Evolutionary conservation across 371 early-diverging fungal species (phyloP).

Genomic region (Sporodiniella umbellata): DNA sequence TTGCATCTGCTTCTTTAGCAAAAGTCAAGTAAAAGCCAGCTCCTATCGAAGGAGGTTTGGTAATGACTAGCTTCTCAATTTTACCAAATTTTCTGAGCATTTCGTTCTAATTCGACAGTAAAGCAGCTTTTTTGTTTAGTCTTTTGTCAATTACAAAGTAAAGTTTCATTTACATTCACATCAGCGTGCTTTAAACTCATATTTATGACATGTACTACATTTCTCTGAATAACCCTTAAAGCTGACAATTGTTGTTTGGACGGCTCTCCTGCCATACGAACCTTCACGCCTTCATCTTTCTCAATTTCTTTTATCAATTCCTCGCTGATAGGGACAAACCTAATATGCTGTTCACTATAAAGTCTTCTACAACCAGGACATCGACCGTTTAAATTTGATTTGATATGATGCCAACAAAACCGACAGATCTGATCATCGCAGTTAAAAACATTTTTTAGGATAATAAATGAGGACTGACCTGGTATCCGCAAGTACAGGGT

Average conservation of each 20-base stretch:
- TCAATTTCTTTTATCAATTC: slow-evolving; percentile 74
- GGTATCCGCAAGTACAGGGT: slow-evolving; percentile 97
- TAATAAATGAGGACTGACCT: slow-evolving; percentile 54
- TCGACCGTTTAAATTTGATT: slow-evolving; percentile 84
- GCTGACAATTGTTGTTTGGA: slow-evolving; percentile 84
- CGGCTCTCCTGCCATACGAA: slow-evolving; percentile 83
- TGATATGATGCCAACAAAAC: slow-evolving; percentile 98
- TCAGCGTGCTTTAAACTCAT: slow-evolving; percentile 78
- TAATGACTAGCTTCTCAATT: slow-evolving; percentile 85
- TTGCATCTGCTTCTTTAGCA: slow-evolving; percentile 85
- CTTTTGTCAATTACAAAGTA: too few relatives aligned
- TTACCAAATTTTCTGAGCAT: slow-evolving; percentile 97
- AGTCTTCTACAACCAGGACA: slow-evolving; percentile 92
- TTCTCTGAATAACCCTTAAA: slow-evolving; percentile 92
- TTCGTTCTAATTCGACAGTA: slow-evolving; percentile 58
- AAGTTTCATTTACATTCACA: slow-evolving; percentile 75
- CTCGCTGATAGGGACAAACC: slow-evolving; percentile 85
- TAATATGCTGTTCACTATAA: slow-evolving; percentile 84
- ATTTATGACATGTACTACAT: slow-evolving; percentile 93
- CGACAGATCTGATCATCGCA: slow-evolving; percentile 80
- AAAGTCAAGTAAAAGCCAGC: slow-evolving; percentile 90
- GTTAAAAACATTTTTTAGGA: not conserved
- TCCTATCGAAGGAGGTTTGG: slow-evolving; percentile 56
- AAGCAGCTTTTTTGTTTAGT: not conserved
- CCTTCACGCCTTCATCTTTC: slow-evolving; percentile 84